Conservation (phyloP, 2,329 filamentous ascomycete genomes). For the Xylariaceae sp. region DNA sequence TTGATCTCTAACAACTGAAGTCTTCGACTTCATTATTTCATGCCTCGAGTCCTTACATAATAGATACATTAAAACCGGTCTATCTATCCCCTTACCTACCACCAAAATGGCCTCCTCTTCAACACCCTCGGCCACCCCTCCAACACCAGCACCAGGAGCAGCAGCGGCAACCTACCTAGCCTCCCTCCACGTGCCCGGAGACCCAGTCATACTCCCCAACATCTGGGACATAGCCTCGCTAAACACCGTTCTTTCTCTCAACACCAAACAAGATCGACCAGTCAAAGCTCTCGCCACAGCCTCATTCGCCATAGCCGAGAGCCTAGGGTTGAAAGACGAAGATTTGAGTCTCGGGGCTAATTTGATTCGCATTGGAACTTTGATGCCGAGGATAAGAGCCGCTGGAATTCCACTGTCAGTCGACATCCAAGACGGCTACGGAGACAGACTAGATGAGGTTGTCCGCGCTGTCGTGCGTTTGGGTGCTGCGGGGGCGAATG, state of each 20-base stretch:
- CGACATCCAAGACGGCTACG: conserved; percentile 9
- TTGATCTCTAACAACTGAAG: no score
- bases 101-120: neutral
- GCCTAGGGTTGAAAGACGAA: conserved; percentile 1
- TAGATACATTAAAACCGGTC: no score
- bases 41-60: no score
- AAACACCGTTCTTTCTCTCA: conserved; percentile 4
- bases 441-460: neutral
- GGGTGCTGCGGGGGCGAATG: conserved; percentile 5
- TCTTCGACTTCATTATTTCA: no score
- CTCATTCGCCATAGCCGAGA: conserved; percentile 6
- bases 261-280: neutral
- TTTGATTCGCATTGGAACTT: conserved; percentile 1
- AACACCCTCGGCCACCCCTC: conserved; percentile 1
- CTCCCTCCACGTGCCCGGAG: conserved; percentile 1
- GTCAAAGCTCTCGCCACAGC: conserved; percentile 5
- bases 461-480: conserved; percentile 2
- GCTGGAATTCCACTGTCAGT: conserved; percentile 2
- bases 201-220: conserved; percentile 4
- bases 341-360: conserved; percentile 2
- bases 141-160: no score
- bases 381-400: neutral
- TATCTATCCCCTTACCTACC: no score
- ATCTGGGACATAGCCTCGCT: conserved; percentile 8
- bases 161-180: conserved; percentile 5